A percentile compares a stretch with the other conserved stretches of the same genome.
Evolutionary conservation across 202 grass and related monocot species (phyloP).

Genomic region (Alloteropsis angusta): DNA sequence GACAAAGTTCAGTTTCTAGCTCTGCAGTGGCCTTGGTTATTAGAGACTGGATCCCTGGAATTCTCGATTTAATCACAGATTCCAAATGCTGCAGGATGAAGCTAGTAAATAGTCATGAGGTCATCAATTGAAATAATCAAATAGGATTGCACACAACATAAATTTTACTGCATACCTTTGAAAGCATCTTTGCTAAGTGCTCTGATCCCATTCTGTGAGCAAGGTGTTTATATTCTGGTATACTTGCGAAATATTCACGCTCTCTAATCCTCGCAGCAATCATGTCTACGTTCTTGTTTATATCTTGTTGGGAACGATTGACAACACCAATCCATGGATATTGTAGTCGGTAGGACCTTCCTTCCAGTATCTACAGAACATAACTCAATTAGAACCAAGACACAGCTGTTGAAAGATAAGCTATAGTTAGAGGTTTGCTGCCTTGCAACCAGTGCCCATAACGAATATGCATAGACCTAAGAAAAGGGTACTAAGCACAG

Average conservation of each 20-base stretch:
- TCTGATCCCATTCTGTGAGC: slow-evolving; percentile 78
- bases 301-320: slow-evolving; percentile 89
- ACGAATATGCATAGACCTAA: not conserved
- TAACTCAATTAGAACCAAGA: not conserved
- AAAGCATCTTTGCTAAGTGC: slow-evolving; percentile 74
- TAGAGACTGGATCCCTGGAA: slow-evolving; percentile 87
- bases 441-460: not conserved
- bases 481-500: not conserved
- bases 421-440: not conserved
- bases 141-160: not conserved
- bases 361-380: slow-evolving; percentile 69
- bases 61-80: slow-evolving; percentile 80
- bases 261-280: slow-evolving; percentile 74
- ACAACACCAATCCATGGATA: slow-evolving; percentile 81
- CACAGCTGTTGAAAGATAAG: not conserved
- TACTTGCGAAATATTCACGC: slow-evolving; percentile 69
- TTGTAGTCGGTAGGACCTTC: slow-evolving; percentile 70
- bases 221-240: slow-evolving; percentile 77
- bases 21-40: slow-evolving; percentile 80
- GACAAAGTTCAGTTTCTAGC: slow-evolving; percentile 77
- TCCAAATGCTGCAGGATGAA: slow-evolving; percentile 58
- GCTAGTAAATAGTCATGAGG: not conserved
- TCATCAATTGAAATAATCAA: not conserved
- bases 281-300: slow-evolving; percentile 88
- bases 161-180: slow-evolving; percentile 42